Evolutionary conservation across 2,329 filamentous ascomycete species (phyloP).

Genomic region (Septoria linicola): DNA sequence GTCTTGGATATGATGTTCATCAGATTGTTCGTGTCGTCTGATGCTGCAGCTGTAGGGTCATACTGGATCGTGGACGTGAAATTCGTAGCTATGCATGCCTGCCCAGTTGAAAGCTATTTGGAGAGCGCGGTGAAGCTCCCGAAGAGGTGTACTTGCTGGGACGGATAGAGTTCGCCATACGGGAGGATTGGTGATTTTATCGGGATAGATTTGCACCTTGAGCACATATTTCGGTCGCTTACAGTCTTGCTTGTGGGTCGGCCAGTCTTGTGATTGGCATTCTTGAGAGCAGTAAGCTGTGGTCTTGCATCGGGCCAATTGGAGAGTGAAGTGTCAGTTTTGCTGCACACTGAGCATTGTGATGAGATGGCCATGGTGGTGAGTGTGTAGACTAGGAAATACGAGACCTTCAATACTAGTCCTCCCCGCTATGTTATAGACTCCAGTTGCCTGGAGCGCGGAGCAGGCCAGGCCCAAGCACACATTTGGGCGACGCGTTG

Average conservation of each 20-base stretch:
- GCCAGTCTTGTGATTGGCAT: constrained; percentile 24
- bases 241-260: constrained; percentile 23
- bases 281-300: constrained; percentile 16
- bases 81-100: constrained; percentile 30
- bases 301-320: constrained; percentile 15
- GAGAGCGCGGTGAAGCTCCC: constrained; percentile 31
- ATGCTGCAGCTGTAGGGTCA: neutral
- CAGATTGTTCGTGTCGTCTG: neutral
- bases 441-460: too few species aligned
- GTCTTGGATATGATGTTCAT: constrained; percentile 8
- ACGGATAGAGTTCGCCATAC: constrained; percentile 32
- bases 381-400: too few species aligned
- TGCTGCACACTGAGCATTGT: constrained; percentile 7
- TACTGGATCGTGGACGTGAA: constrained; percentile 22
- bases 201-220: constrained; percentile 23
- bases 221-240: constrained; percentile 33
- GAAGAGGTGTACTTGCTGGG: constrained; percentile 29
- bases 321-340: neutral
- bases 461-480: too few species aligned
- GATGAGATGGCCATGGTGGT: neutral
- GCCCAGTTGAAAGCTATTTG: constrained; percentile 35
- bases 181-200: constrained; percentile 25
- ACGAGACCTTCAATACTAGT: too few species aligned
- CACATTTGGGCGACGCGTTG: too few species aligned
- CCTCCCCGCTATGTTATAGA: too few species aligned